A percentile compares a stretch with the other conserved stretches of the same genome.
Conservation (phyloP, 208 protist genomes). For the Kentomonas sorsogonicus region DNA sequence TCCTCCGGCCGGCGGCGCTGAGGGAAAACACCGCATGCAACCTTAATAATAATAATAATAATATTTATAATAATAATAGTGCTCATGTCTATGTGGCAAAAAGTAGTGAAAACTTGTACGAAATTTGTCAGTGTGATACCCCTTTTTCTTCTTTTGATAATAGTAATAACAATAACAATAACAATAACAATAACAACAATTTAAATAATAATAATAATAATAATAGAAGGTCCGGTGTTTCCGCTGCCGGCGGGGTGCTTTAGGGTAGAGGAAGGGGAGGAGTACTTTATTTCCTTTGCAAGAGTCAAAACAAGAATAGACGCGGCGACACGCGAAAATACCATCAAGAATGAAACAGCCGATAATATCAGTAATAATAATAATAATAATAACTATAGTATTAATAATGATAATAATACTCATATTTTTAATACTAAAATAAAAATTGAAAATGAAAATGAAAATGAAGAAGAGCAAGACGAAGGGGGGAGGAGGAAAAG, state of each 20-base stretch:
- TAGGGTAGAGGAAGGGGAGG: no score
- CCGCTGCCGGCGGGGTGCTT: neutral
- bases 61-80: neutral
- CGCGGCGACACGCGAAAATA: no score
- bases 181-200: neutral
- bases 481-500: neutral
- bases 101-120: conserved; percentile 5
- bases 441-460: neutral
- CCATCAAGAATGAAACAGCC: no score
- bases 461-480: neutral
- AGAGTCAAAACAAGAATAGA: no score
- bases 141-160: neutral
- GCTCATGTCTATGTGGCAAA: neutral
- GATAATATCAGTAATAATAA: no score
- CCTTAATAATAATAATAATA: conserved; percentile 3
- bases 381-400: no score
- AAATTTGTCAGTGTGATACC: neutral
- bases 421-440: no score
- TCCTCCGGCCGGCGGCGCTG: neutral
- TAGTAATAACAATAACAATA: neutral
- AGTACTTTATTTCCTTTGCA: no score
- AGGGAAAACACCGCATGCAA: neutral
- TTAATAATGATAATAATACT: no score
- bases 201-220: conserved; percentile 1
- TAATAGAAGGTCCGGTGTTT: conserved; percentile 1